Evolutionary conservation across 2,329 filamentous ascomycete species (phyloP), one percentile per base, ranked within the genome.

Genomic region (Penicillium sp.): DNA sequence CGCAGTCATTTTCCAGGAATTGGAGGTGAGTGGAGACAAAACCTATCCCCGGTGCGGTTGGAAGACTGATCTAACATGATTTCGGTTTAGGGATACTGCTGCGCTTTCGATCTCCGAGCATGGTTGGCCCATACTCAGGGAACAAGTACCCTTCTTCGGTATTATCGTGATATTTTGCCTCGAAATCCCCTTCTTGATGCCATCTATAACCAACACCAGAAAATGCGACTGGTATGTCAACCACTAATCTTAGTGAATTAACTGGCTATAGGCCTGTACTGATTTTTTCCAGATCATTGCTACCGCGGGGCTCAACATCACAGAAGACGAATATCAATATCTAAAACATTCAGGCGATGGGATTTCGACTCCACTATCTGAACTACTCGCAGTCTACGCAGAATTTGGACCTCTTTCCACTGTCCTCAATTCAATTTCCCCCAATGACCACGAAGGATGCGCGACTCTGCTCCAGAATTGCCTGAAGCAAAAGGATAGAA

Each of bases 121-220:
- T 60, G 44, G 45, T 19, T 60, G n/a, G 58, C 58, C 6, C 58
- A 60, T 28, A 60, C 55, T 26, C 47, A 53, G 19, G 58, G 58
- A 38, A 33, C 49, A 40, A 60, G 55, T 37, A 44, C 53, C 8
- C 47, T 60, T 7, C 13, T 60, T 24, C 40, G 40, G 7, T 55
- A 56, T 51, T 56, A 60, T 22, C 58, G 53, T 17, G 53, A 45
- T 17, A 22, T 30, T 13, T 17, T 55, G 9, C 33, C n/a, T 26
- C 28, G 47, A 8, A 56, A 56, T 37, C 58, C 58, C 19, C 58
- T 60, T 4, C 47, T 60, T 4, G 58, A 54, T 24, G 42, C 58
- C 22, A 60, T 60, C 37, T 60, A 60, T 30, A 38, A 60, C 22
- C 24, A 40, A 17, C 55, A 60, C 19, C 58, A 60, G n/a, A 60